Base-by-base conservation (phyloP, 2,329 filamentous ascomycete genomes). In the Arthroderma uncinatum region DNA sequence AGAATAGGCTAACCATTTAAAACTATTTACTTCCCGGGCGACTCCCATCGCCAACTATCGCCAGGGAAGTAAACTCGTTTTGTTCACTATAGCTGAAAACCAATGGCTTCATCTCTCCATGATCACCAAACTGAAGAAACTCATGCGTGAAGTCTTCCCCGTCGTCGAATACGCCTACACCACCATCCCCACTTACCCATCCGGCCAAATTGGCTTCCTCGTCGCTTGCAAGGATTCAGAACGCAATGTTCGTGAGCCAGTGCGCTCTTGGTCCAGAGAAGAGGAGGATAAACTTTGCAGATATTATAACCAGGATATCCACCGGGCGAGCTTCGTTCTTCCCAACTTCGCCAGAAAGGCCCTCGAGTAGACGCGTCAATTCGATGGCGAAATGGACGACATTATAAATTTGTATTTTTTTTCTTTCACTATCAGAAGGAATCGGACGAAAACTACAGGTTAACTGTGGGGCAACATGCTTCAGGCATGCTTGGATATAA, bases 121-220 rank as follows among this genome's bases (percentile, higher is more conserved):
- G 68, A 98, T 98, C 77, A 83, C 85, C 72, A 83, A 92, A 78
- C 86, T 98, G 70, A 95, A 95, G 84, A 91, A 95, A 82, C 83
- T 90, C 71, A 96, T 92, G 86, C 86, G 86, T 74, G 86, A 93
- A 75, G 88, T 98, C 74, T 98, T 98, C 85, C 91, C 93, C 63
- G 88, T 89, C 62, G 93, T 87, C 73, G 93, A 98, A 79, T 98
- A 97, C 78, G 93, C 88, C 67, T 98, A 96, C 83, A 97, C 75
- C 70, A 97, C 92, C 68, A 98, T 98, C 75, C 93, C 93, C 59
- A 98, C 93, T 71, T 98, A 98, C 81, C 93, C 93, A 64, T 95
- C 89, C 58, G 93, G 93, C 72, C 93, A 98, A 80, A 98, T 98
- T 70, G 93, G 93, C 72, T 98, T 98, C 85, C 96, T 98, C 91